Evolutionary conservation across 2,329 filamentous ascomycete species (phyloP), one percentile per base, ranked within the genome.

Genomic region (Plenodomus lindquistii): DNA sequence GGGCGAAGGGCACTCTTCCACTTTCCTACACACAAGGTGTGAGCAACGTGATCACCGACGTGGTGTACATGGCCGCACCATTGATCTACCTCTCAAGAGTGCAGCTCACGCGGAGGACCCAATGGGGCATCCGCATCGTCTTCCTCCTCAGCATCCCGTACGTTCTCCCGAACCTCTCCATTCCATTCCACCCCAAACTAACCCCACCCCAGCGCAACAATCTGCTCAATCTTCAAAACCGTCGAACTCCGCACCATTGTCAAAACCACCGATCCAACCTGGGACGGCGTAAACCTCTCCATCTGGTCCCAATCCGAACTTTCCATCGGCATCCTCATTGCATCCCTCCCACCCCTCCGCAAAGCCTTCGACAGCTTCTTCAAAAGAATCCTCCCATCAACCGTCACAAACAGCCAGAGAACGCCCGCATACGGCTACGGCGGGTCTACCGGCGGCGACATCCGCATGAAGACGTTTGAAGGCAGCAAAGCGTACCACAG

Each of bases 141-240:
- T 69, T 69, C 37, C 50, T 67, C 8, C 50, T 69, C 19, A 59
- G 63, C 52, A 52, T 69, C 10, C 51, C 62, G 66, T 67, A 54
- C 54, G 66, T 52, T 1, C 9, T 8, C 20, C 13, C 21, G 10
- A 11, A 3, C n/a, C 2, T 17, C n/a, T 9, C 13, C 31, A 38
- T 9, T 13, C 20, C 9, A 15, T 9, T 24, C 15, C n/a, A 6
- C 24, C 6, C n/a, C 19, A 19, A 15, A 17, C 42, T 51, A 37
- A 48, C 27, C 10, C 2, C n/a, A 18, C n/a, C 36, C 16, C 22
- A 66, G 65, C 8, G 63, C 59, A 5, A 67, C 60, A 1, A 51
- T 67, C 16, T 66, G 62, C 42, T 63, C 61, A 9, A 57, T 66
- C 3, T 65, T 67, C 54, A 67, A 67, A 29, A 60, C 59, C 5